A percentile compares a stretch with the other conserved stretches of the same genome.
These are phyloP conservation scores for Daphne laureola DNA, from an alignment of 441 rosid species.

Conservation along the genomic window DNA sequence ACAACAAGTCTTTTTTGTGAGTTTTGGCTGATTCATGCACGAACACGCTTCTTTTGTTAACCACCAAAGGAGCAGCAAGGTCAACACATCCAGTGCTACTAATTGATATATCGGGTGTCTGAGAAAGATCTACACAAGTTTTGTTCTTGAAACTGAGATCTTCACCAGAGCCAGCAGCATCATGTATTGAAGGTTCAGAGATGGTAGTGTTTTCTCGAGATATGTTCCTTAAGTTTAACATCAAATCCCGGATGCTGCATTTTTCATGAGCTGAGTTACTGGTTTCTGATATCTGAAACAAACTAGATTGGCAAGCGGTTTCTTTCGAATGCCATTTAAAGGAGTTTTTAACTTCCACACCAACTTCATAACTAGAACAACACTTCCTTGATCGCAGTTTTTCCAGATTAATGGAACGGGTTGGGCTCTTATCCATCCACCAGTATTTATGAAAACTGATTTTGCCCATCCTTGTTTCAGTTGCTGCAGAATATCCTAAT, in stretches of 20 bases:
- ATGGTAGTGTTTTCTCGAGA: not conserved
- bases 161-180: not conserved
- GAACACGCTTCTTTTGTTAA: constrained; percentile 10
- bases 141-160: too few species aligned
- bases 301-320: constrained; percentile 5
- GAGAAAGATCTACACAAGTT: too few species aligned
- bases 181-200: constrained; percentile 8
- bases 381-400: constrained; percentile 13
- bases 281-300: constrained; percentile 7
- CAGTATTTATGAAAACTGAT: constrained; percentile 11
- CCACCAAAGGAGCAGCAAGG: constrained; percentile 6
- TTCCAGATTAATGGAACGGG: constrained; percentile 9
- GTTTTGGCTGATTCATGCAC: constrained; percentile 6
- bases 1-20: constrained; percentile 14
- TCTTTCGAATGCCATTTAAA: constrained; percentile 4
- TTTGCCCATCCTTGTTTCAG: constrained; percentile 10
- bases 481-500: constrained; percentile 9
- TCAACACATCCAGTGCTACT: not conserved
- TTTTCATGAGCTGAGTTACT: not conserved
- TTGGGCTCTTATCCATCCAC: constrained; percentile 7
- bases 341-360: constrained; percentile 14
- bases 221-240: constrained; percentile 3
- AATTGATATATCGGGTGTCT: not conserved
- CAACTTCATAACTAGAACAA: constrained; percentile 8
- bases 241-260: constrained; percentile 5